These are phyloP conservation scores for Hylodesmum podocarpum DNA, from an alignment of 306 rosid genomes.

Conservation along the genomic window DNA sequence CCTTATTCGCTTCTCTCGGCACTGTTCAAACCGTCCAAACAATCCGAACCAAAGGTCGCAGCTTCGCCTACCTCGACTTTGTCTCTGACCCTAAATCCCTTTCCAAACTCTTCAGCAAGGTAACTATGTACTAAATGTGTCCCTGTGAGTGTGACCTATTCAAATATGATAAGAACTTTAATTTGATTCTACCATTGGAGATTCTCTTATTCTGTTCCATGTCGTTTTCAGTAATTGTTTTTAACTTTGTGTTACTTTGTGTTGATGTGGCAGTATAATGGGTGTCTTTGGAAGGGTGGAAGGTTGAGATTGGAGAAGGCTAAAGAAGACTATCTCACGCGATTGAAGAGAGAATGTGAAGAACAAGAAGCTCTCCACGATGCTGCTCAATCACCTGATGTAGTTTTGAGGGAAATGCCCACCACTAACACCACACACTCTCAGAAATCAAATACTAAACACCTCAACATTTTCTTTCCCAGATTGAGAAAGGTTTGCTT, in stretches of 20 bases:
- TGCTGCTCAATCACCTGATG: background rate
- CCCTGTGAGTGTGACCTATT: too few species aligned
- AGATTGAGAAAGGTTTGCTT: constrained; percentile 62
- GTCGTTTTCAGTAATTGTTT: background rate
- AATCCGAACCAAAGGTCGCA: constrained; percentile 75
- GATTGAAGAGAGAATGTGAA: constrained; percentile 68
- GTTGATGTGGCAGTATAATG: constrained; percentile 64
- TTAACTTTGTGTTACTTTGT: background rate
- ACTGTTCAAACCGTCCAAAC: constrained; percentile 53
- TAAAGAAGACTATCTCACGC: constrained; percentile 66
- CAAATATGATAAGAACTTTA: too few species aligned
- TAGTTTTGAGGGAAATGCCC: constrained; percentile 21
- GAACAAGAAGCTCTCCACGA: constrained; percentile 42
- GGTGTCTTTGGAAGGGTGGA: constrained; percentile 95
- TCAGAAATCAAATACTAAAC: constrained; percentile 34
- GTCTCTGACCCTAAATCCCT: constrained; percentile 49
- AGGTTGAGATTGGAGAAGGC: constrained; percentile 83
- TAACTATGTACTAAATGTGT: too few species aligned
- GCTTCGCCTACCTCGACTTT: constrained; percentile 80
- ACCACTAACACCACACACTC: background rate
- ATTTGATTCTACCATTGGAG: too few species aligned
- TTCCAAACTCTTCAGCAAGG: constrained; percentile 75
- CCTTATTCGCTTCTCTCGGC: constrained; percentile 52
- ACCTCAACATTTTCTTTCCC: constrained; percentile 66
- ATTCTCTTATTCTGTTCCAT: too few species aligned